Percentiles rank a stretch among this genome's conserved stretches.
Evolutionary conservation across 148 eudicot genomes (phyloP).

Genomic region (Chenopodium berlandieri): DNA sequence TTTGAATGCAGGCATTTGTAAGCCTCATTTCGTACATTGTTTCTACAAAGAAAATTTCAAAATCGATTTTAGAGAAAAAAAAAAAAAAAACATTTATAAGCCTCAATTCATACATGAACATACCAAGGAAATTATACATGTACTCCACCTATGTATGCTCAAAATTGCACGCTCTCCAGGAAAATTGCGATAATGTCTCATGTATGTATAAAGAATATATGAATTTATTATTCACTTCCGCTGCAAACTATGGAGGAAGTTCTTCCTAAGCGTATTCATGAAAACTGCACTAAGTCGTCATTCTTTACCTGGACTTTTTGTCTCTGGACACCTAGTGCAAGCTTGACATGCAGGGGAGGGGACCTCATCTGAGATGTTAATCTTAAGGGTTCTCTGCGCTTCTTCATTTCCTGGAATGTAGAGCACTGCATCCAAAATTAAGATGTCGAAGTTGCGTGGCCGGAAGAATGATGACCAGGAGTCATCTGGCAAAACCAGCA

Average conservation of each 20-base stretch:
- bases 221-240: conserved; percentile 12
- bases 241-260: conserved; percentile 12
- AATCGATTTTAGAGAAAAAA: neutral
- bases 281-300: conserved; percentile 10
- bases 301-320: conserved; percentile 39
- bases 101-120: conserved; percentile 12
- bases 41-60: no score
- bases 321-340: conserved; percentile 46
- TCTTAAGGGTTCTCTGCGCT: conserved; percentile 54
- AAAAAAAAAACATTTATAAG: neutral
- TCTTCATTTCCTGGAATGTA: conserved; percentile 74
- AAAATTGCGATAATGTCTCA: conserved; percentile 5
- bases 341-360: conserved; percentile 47
- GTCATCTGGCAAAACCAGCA: conserved; percentile 47
- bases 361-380: conserved; percentile 45
- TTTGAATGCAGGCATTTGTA: neutral
- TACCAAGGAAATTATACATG: conserved; percentile 6
- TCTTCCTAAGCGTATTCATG: conserved; percentile 4
- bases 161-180: neutral
- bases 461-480: conserved; percentile 54
- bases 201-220: conserved; percentile 26
- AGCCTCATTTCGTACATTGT: no score
- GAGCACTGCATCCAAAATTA: conserved; percentile 83
- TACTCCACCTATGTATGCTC: neutral
- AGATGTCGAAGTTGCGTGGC: conserved; percentile 72